Evolutionary conservation across 139 green algal species (phyloP), one percentile per base, ranked within the genome.

Genomic region (Chlorella sp.): DNA sequence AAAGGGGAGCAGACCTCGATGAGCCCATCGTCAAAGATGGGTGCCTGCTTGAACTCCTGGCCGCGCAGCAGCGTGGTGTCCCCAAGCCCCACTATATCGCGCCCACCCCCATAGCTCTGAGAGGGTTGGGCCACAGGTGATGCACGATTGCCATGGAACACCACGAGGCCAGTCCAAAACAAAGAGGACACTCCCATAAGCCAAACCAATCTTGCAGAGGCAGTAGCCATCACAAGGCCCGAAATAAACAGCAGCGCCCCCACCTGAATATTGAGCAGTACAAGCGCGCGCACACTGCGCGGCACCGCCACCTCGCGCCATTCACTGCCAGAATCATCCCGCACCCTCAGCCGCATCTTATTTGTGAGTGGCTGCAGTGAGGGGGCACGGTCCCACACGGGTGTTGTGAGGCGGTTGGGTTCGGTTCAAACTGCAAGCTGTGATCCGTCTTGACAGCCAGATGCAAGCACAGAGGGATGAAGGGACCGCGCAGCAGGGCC

Each of bases 41-140:
- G 94, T 20, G 74, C 47, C 64, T 82, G 64, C 64, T 65, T 32
- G 44, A 82, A 80, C 63, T 71, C 51, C 72, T 82, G 72, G 25
- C 65, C 69, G 30, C 67, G 15, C 74, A 85, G 41, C 62, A 65
- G 36, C 21, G 44, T 75, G 44, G 16, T 32, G 65, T 91, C 79
- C 15, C 56, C 62, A 65, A 94, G 75, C 21, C 95, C 95, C 92
- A 94, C 97, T 44, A 97, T 89, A 87, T 98, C 95, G 32, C 94
- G 90, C 26, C 95, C 95, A 36, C 94, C 95, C 13, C 82, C 95
- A 68, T 97, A 97, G 76, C 86, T 94, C 88, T 96, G 90, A n/a
- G n/a, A n/a, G n/a, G n/a, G n/a, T n/a, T n/a, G n/a, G n/a, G n/a
- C n/a, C n/a, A n/a, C n/a, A n/a, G n/a, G n/a, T n/a, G n/a, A n/a